Percentiles rank a stretch among this genome's conserved stretches.
Evolutionary conservation across 2,329 filamentous ascomycete species (phyloP).

Genomic region (Penicillium sp.): DNA sequence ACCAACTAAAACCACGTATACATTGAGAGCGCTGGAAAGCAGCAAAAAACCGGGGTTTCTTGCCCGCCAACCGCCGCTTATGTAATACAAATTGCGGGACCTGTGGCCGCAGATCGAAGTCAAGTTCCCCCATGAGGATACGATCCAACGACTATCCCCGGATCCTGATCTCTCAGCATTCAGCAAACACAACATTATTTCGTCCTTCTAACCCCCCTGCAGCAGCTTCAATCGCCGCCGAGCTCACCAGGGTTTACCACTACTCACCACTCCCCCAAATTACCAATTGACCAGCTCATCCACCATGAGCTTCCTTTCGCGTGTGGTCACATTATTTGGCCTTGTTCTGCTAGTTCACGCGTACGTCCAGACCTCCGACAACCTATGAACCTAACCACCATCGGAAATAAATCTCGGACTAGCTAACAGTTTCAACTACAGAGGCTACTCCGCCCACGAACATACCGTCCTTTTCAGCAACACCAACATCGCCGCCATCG

Average conservation of each 20-base stretch:
- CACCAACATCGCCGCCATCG: constrained; percentile 48
- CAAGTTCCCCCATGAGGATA: not conserved
- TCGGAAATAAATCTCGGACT: no score
- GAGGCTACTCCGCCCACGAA: constrained; percentile 95
- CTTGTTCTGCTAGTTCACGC: constrained; percentile 80
- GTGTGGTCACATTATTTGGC: constrained; percentile 70
- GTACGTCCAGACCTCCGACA: constrained; percentile 55
- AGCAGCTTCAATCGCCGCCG: no score
- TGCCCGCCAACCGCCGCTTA: not conserved
- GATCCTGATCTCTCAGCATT: not conserved
- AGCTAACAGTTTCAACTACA: constrained; percentile 38
- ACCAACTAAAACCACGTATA: not conserved
- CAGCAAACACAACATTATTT: not conserved
- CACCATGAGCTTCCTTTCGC: constrained; percentile 70
- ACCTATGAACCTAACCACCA: no score
- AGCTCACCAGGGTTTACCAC: not conserved
- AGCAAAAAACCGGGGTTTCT: not conserved
- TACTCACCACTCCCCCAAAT: not conserved
- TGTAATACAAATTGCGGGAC: not conserved
- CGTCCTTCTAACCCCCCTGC: not conserved
- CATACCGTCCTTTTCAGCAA: constrained; percentile 72
- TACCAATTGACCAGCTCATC: constrained; percentile 5
- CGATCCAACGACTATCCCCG: not conserved
- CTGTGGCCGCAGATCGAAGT: constrained; percentile 1
- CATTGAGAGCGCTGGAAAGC: not conserved